phyloP scores from a whole-genome alignment of 495 filamentous ascomycete species.

The Umbilicaria muhlenbergii region DNA sequence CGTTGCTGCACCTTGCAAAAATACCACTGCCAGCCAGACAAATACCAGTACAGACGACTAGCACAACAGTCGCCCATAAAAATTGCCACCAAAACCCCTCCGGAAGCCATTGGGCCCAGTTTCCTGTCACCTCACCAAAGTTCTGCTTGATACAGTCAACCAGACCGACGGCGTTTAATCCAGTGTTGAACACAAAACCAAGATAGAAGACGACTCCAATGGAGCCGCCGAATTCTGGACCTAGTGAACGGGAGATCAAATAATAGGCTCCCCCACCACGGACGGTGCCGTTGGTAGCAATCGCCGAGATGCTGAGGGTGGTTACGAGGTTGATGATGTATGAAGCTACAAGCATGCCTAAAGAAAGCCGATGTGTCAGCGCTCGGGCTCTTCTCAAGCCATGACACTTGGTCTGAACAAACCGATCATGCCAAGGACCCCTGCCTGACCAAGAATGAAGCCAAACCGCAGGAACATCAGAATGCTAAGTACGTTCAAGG shows the following conservation, averaged over 20 bases:
- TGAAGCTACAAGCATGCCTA: constrained; percentile 55
- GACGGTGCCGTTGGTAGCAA: constrained; percentile 82
- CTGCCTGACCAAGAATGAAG: constrained; percentile 63
- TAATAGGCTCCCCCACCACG: constrained; percentile 82
- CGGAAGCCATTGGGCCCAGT: constrained; percentile 43
- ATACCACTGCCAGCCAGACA: constrained; percentile 69
- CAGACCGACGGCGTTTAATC: constrained; percentile 77
- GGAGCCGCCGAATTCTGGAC: constrained; percentile 81
- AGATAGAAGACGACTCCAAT: constrained; percentile 85
- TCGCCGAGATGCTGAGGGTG: constrained; percentile 73
- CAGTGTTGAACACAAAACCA: constrained; percentile 72
- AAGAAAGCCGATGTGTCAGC: neutral
- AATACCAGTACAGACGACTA: constrained; percentile 59
- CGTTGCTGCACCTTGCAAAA: constrained; percentile 68
- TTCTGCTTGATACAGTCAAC: constrained; percentile 72
- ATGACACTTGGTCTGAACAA: constrained; percentile 10
- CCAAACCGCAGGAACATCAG: constrained; percentile 83
- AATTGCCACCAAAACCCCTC: constrained; percentile 70
- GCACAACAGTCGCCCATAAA: constrained; percentile 56
- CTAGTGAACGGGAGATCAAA: constrained; percentile 71
- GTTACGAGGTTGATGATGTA: constrained; percentile 71
- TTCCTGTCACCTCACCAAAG: constrained; percentile 44
- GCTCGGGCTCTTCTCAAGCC: neutral
- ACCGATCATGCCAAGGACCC: constrained; percentile 70
- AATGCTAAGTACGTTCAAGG: constrained; percentile 80